Base-by-base conservation (phyloP, 768 basidiomycete genomes). In the Coprinopsis marcescibilis region DNA sequence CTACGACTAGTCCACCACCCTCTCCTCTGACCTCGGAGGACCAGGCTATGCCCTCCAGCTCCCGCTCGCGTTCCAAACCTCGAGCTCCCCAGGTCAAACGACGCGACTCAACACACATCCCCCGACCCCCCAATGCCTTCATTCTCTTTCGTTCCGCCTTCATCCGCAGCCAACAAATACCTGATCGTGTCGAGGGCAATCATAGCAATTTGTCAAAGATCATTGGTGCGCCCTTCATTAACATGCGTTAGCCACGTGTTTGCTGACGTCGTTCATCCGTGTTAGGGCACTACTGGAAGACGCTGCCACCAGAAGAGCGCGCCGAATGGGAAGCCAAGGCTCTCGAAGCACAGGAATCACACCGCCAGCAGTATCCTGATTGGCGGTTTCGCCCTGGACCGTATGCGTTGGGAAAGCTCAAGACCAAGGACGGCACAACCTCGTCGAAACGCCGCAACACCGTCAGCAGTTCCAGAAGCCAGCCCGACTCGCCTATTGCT, bases 51-150 rank as follows among this genome's bases (percentile, higher is more conserved):
- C n/a, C n/a, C n/a, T n/a, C n/a, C n/a, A n/a, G n/a, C n/a, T n/a
- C 20, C 21, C 5, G 20, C 38, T 10, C 17, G 21, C 5, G 8
- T 10, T 10, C 64, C 58, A 50, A 66, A 52, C 2, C 63, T 57
- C 52, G 63, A 23, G 37, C 67, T 71, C n/a, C n/a, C n/a, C n/a
- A n/a, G n/a, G n/a, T n/a, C n/a, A n/a, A n/a, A n/a, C 46, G 80
- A 83, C 77, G 80, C 45, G 81, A 83, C 56, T 77, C 81, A 45
- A 78, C 77, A 2, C 82, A 88, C 63, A 89, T 89, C 63, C 87
- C 86, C 33, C 81, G 87, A 39, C 86, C 87, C 5, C 86, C 86
- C 20, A 89, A 88, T 65, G 86, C 87, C 49, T 89, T 89, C 67
- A 89, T 89, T 55, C 81, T 89, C 62, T 89, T 88, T 64, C 78